A percentile compares a stretch with the other conserved stretches of the same genome.
Evolutionary conservation across 768 basidiomycete species (phyloP).

Genomic region (Auricularia sp.): DNA sequence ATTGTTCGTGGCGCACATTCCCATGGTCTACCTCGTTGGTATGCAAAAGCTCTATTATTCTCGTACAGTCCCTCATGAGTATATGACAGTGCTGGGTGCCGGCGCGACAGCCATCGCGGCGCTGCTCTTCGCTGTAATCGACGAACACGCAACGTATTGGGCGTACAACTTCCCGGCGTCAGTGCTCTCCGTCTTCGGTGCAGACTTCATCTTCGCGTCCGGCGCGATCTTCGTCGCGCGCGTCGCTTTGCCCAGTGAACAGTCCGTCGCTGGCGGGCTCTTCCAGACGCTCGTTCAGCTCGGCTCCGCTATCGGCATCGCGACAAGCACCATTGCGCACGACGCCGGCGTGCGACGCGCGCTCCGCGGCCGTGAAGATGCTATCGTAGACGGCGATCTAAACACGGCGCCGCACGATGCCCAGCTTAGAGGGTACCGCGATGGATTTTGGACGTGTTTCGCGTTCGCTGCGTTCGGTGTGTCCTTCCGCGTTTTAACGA

Average conservation of each 20-base stretch:
- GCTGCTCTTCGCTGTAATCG: constrained; percentile 59
- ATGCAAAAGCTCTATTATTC: neutral
- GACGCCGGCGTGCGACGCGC: constrained; percentile 35
- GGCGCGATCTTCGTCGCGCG: constrained; percentile 71
- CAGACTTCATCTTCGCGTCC: constrained; percentile 64
- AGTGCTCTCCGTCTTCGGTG: constrained; percentile 56
- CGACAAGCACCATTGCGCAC: constrained; percentile 63
- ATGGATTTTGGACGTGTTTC: constrained; percentile 56
- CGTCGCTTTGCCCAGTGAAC: constrained; percentile 54
- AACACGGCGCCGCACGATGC: constrained; percentile 25
- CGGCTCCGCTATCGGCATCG: constrained; percentile 59
- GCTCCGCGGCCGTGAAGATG: constrained; percentile 20
- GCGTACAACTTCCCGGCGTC: constrained; percentile 65
- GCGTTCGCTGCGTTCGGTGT: constrained; percentile 52
- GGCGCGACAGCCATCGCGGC: constrained; percentile 45
- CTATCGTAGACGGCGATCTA: constrained; percentile 13
- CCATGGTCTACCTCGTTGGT: constrained; percentile 49
- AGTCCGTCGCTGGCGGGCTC: constrained; percentile 18
- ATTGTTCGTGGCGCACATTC: constrained; percentile 40
- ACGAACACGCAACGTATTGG: constrained; percentile 53
- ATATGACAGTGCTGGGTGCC: constrained; percentile 39
- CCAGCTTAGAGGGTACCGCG: constrained; percentile 43
- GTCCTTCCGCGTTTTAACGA: constrained; percentile 8
- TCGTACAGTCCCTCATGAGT: neutral
- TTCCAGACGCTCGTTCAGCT: constrained; percentile 30